Evolutionary conservation across 169 alveolate genomes (phyloP).

Genomic region (Eimeria brunetti): DNA sequence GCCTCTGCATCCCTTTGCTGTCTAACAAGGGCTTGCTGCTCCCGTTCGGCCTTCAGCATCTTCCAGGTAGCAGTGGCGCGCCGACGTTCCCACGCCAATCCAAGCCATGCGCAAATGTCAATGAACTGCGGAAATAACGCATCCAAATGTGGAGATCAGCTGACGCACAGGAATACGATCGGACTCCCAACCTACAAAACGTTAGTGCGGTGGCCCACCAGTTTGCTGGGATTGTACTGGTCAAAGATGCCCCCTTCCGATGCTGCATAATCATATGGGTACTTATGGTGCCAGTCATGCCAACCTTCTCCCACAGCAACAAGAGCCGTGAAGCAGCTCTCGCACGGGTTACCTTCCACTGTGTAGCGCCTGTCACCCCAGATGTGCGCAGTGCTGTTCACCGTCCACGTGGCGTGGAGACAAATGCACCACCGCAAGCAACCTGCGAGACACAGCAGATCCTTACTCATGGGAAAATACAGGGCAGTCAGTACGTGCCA

Average conservation of each 20-base stretch:
- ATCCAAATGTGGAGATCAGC: not conserved
- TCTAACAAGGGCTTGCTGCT: conserved; percentile 45
- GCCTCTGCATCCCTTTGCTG: conserved; percentile 68
- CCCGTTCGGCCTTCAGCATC: conserved; percentile 56
- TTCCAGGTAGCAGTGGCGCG: conserved; percentile 78
- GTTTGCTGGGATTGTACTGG: conserved; percentile 84
- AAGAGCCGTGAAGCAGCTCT: conserved; percentile 85
- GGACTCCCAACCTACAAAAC: not conserved
- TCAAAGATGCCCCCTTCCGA: conserved; percentile 85
- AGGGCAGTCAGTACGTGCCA: not conserved
- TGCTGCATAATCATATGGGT: conserved; percentile 91
- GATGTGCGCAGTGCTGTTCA: conserved; percentile 90
- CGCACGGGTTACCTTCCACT: conserved; percentile 78
- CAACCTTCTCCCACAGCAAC: conserved; percentile 93
- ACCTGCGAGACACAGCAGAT: conserved; percentile 78
- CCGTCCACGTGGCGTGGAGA: conserved; percentile 91
- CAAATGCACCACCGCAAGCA: conserved; percentile 87
- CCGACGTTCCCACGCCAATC: conserved; percentile 77
- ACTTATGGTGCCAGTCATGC: conserved; percentile 93
- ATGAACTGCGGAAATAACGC: conserved; percentile 41
- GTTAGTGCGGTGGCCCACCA: conserved; percentile 52
- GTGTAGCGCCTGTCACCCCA: conserved; percentile 89
- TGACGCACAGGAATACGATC: not conserved
- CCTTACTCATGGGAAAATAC: not conserved
- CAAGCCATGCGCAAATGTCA: conserved; percentile 68